phyloP scores from a whole-genome alignment of 2,329 filamentous ascomycete genomes.

The Chalaropsis thielavioides region DNA sequence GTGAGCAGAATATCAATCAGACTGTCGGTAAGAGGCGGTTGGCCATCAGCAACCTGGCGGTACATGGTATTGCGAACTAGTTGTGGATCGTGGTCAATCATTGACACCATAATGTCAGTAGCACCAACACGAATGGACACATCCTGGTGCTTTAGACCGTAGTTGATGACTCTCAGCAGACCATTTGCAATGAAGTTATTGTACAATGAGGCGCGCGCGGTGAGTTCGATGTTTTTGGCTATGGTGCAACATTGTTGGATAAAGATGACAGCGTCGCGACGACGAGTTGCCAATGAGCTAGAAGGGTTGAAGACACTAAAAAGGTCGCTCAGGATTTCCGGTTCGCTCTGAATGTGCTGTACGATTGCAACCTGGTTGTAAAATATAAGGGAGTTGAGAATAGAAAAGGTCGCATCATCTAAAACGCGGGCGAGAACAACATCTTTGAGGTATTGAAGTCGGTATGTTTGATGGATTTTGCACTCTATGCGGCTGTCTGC shows the following conservation, averaged over 20 bases:
- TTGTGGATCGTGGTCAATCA: constrained; percentile 89
- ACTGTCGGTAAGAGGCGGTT: constrained; percentile 74
- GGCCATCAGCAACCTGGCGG: constrained; percentile 76
- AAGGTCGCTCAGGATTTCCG: constrained; percentile 63
- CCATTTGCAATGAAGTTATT: constrained; percentile 81
- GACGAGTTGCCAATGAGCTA: constrained; percentile 51
- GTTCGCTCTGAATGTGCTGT: constrained; percentile 77
- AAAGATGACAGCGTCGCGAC: constrained; percentile 89
- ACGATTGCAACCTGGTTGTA: constrained; percentile 99
- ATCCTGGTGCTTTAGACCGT: constrained; percentile 72
- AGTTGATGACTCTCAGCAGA: constrained; percentile 78
- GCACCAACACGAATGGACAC: constrained; percentile 78
- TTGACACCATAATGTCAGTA: constrained; percentile 80
- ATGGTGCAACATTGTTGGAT: constrained; percentile 93
- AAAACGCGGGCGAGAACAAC: constrained; percentile 94
- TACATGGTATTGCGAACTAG: constrained; percentile 92
- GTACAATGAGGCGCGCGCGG: constrained; percentile 66
- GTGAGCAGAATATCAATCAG: constrained; percentile 82
- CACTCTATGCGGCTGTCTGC: constrained; percentile 64
- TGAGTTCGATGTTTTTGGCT: constrained; percentile 83
- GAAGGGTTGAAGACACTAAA: constrained; percentile 69
- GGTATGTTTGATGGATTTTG: constrained; percentile 95
- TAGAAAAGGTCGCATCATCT: constrained; percentile 93
- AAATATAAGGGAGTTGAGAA: constrained; percentile 94
- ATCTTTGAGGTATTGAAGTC: constrained; percentile 91